A percentile compares a stretch with the other conserved stretches of the same genome.
Evolutionary conservation across 805 yeast genomes (phyloP).

Genomic region (Starmerella cellae): DNA sequence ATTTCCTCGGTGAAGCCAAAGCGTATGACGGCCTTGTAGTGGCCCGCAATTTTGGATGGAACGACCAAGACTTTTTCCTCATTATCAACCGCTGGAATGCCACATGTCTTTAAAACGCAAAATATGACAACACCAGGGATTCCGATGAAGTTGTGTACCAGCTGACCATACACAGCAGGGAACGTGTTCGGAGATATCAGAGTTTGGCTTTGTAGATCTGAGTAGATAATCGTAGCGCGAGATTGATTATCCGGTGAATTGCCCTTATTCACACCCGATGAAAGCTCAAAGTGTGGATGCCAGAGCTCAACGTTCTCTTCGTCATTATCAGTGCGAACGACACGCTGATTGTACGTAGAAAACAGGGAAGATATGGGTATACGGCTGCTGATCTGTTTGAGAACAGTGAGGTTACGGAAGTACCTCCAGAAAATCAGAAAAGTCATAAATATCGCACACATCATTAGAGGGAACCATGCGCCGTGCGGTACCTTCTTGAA

Average conservation of each 20-base stretch:
- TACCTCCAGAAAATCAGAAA: conserved; percentile 40
- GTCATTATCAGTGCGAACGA: background rate
- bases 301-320: background rate
- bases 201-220: conserved; percentile 25
- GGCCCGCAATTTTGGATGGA: conserved; percentile 32
- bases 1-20: conserved; percentile 33
- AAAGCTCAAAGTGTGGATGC: background rate
- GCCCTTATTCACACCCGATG: background rate
- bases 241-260: background rate
- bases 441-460: conserved; percentile 30
- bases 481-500: conserved; percentile 43
- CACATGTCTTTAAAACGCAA: conserved; percentile 32
- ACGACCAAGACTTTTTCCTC: conserved; percentile 34
- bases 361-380: conserved; percentile 10
- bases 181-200: conserved; percentile 35
- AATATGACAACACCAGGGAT: conserved; percentile 36
- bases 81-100: conserved; percentile 32
- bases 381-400: conserved; percentile 7
- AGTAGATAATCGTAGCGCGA: conserved; percentile 34
- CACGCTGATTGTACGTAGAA: conserved; percentile 4
- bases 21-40: conserved; percentile 37
- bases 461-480: conserved; percentile 48
- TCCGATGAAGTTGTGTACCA: conserved; percentile 33
- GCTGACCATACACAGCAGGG: conserved; percentile 32
- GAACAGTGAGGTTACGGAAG: conserved; percentile 26